Conservation (phyloP, 2,329 filamentous ascomycete species). For the Colletotrichum incanum region DNA sequence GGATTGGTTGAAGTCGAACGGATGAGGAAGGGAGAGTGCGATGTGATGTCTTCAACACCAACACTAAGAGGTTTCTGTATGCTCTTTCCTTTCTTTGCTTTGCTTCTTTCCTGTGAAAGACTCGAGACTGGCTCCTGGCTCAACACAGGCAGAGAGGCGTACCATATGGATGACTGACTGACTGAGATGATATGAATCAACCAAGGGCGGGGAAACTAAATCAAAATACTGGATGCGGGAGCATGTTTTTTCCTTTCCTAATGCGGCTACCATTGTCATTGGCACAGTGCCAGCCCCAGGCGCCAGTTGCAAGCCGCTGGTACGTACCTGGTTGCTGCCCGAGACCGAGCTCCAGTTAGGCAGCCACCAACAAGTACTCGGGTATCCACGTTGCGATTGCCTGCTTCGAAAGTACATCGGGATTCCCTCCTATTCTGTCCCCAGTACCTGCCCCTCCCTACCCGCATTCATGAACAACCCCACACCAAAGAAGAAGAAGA, state of each 20-base stretch:
- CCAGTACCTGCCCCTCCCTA: background rate
- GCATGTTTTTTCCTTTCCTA: constrained; percentile 41
- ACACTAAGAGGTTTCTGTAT: background rate
- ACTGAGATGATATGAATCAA: constrained; percentile 13
- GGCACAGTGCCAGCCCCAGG: constrained; percentile 16
- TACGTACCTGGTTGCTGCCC: background rate
- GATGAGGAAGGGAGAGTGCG: background rate
- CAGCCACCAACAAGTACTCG: background rate
- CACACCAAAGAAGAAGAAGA: constrained; percentile 1
- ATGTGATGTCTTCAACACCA: background rate
- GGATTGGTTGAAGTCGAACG: background rate
- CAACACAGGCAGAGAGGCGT: background rate
- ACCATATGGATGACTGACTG: background rate
- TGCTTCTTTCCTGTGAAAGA: background rate
- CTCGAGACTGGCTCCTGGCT: background rate
- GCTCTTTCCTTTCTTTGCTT: background rate
- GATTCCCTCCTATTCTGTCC: background rate
- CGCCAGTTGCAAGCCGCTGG: too few relatives aligned
- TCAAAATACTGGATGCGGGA: constrained; percentile 35
- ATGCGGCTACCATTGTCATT: constrained; percentile 24
- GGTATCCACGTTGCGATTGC: fast-evolving
- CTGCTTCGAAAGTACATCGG: background rate
- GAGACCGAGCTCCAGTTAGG: background rate
- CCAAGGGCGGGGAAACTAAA: constrained; percentile 14
- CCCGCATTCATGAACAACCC: constrained; percentile 4